Conservation (phyloP, 225 moss, liverwort and hornwort genomes). For the Bryum argenteum region DNA sequence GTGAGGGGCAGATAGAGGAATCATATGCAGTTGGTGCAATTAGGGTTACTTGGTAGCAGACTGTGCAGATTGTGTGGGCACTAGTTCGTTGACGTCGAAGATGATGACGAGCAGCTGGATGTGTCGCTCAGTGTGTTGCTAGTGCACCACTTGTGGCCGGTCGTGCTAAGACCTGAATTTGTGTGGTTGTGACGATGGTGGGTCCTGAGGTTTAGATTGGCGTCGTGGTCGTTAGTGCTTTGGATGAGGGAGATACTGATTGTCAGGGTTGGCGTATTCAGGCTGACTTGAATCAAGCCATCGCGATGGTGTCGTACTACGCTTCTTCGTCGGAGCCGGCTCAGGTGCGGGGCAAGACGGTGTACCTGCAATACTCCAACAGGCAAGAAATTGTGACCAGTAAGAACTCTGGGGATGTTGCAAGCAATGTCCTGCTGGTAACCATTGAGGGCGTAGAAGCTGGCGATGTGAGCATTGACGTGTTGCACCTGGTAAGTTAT, state of each 20-base stretch:
- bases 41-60: background rate
- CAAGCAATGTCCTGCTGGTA: constrained; percentile 99
- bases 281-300: constrained; percentile 98
- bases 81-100: background rate
- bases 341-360: constrained; percentile 99
- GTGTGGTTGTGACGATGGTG: background rate
- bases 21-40: background rate
- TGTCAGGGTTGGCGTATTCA: constrained; percentile 27
- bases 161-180: background rate
- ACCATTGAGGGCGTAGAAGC: constrained; percentile 99
- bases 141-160: background rate
- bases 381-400: constrained; percentile 99
- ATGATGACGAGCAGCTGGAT: background rate
- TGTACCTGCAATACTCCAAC: constrained; percentile 99
- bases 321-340: constrained; percentile 99
- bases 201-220: background rate
- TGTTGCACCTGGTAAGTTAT: constrained; percentile 97
- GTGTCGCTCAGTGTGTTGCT: background rate
- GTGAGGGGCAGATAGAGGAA: background rate
- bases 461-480: constrained; percentile 99
- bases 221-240: background rate
- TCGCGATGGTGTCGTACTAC: constrained; percentile 99
- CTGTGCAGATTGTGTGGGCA: background rate
- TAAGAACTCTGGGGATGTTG: constrained; percentile 99
- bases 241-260: background rate